Evolutionary conservation across 1,284 basidiomycete genomes (phyloP).

Genomic region (Boletellus dicymbophilus): DNA sequence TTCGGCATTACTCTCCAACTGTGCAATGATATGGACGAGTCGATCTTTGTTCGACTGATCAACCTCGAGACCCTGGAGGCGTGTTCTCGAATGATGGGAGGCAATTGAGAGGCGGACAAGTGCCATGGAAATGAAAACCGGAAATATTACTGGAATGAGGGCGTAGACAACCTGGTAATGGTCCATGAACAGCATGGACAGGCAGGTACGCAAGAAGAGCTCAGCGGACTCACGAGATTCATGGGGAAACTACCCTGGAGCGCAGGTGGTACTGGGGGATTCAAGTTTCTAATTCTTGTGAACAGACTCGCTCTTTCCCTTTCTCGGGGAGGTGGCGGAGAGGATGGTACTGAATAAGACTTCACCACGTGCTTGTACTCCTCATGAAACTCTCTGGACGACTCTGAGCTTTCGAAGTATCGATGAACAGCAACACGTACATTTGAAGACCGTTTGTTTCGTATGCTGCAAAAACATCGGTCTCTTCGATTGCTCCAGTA

Average conservation of each 20-base stretch:
- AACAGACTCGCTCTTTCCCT: slow-evolving; percentile 42
- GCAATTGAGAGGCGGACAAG: slow-evolving; percentile 55
- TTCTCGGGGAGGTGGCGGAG: slow-evolving; percentile 25
- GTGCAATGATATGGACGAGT: slow-evolving; percentile 54
- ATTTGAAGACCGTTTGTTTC: slow-evolving; percentile 60
- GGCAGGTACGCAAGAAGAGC: neutral
- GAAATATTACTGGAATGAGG: slow-evolving; percentile 65
- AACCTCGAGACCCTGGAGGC: slow-evolving; percentile 62
- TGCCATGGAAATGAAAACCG: slow-evolving; percentile 52
- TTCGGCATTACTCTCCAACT: slow-evolving; percentile 62
- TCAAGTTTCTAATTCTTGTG: slow-evolving; percentile 26
- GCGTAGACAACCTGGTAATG: slow-evolving; percentile 48
- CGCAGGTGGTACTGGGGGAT: slow-evolving; percentile 60
- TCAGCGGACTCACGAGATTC: slow-evolving; percentile 60
- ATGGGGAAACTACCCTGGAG: slow-evolving; percentile 68
- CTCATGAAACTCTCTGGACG: slow-evolving; percentile 53
- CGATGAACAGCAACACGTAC: slow-evolving; percentile 39
- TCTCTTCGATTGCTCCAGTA: slow-evolving; percentile 70
- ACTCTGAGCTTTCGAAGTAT: slow-evolving; percentile 8
- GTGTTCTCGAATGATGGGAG: slow-evolving; percentile 54
- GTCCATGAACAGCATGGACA: neutral
- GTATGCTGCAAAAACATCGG: slow-evolving; percentile 69
- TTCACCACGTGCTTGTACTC: slow-evolving; percentile 58
- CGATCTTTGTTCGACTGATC: slow-evolving; percentile 41
- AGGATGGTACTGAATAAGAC: slow-evolving; percentile 44